A percentile compares a stretch with the other conserved stretches of the same genome.
phyloP scores from a whole-genome alignment of 2,329 filamentous ascomycete species.

The Cladosporium sp. region DNA sequence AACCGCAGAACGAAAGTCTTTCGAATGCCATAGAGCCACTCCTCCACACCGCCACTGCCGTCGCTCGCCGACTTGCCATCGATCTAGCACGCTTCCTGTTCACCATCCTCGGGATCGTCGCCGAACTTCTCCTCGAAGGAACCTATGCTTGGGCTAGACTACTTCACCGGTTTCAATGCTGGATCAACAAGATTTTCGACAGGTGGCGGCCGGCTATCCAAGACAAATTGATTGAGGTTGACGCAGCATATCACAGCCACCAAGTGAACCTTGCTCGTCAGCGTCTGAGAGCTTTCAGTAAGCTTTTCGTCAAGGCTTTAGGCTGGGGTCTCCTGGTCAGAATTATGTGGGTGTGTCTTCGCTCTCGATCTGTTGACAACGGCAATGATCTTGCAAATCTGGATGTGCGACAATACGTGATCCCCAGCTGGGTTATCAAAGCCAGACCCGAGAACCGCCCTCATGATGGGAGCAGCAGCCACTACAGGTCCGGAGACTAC shows the following conservation, averaged over 20 bases:
- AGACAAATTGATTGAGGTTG: not conserved
- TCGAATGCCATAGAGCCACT: not conserved
- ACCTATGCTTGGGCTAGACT: not conserved
- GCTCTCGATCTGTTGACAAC: not conserved
- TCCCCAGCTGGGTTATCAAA: conserved; percentile 1
- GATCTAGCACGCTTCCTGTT: not conserved
- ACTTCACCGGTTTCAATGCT: not conserved
- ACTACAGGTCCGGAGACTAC: not conserved
- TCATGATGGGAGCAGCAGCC: conserved; percentile 1
- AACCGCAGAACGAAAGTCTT: not conserved
- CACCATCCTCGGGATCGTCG: not conserved
- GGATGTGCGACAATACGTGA: not conserved
- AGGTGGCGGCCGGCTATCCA: too few species aligned
- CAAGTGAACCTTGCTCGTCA: not conserved
- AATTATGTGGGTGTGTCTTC: not conserved
- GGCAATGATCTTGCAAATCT: not conserved
- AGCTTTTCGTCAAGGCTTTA: not conserved
- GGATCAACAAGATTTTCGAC: not conserved
- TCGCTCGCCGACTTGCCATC: not conserved
- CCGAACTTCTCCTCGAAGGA: not conserved
- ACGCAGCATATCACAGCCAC: not conserved
- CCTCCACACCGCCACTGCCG: not conserved
- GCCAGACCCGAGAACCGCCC: conserved; percentile 2
- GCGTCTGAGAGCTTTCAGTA: not conserved
- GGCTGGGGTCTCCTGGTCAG: not conserved